Evolutionary conservation across 257 asterid species (phyloP), one percentile per base, ranked within the genome.

Genomic region (Petrea volubilis): DNA sequence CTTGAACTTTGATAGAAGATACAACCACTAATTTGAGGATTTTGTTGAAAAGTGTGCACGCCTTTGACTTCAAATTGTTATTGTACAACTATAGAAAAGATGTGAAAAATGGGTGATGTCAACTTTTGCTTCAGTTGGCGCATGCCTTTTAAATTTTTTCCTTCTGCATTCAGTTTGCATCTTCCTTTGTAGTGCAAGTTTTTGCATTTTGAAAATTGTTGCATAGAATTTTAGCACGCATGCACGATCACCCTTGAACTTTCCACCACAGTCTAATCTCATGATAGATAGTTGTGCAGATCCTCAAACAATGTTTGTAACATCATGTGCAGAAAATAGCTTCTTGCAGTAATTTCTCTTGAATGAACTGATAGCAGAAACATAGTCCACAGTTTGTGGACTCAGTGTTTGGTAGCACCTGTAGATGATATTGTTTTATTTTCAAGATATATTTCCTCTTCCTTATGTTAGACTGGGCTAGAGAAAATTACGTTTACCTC

Each of bases 281-380:
- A 14, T 70, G 70, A 49, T 60, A 44, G 43, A 27, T 14, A 9
- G 6, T 18, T 63, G 63, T 41, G 53, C n/a, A 15, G n/a, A 1
- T 36, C 18, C 5, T 1, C 49, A n/a, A 59, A 17, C 56, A 6
- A 38, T 1, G 13, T 25, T 53, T 57, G 6, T 14, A 15, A 24
- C 64, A 43, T 34, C 27, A 3, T 25, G 24, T 25, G 74, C 41
- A 56, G 46, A 18, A 29, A 71, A 44, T 68, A 60, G 70, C 59
- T 38, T 27, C 10, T 21, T 60, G 6, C 8, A 33, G 29, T 27
- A 38, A 4, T 64, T 17, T 52, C 21, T 68, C 67, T 25, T 52
- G 73, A 68, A 18, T 33, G 40, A 29, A 51, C 53, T 51, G 67
- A n/a, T 46, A 72, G 36, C 23, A 18, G 28, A 28, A 67, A 21